Percentiles rank a stretch among this genome's conserved stretches.
These are phyloP conservation scores for Chlamydomonas sp. DNA, from an alignment of 139 green algal genomes.

Conservation along the genomic window DNA sequence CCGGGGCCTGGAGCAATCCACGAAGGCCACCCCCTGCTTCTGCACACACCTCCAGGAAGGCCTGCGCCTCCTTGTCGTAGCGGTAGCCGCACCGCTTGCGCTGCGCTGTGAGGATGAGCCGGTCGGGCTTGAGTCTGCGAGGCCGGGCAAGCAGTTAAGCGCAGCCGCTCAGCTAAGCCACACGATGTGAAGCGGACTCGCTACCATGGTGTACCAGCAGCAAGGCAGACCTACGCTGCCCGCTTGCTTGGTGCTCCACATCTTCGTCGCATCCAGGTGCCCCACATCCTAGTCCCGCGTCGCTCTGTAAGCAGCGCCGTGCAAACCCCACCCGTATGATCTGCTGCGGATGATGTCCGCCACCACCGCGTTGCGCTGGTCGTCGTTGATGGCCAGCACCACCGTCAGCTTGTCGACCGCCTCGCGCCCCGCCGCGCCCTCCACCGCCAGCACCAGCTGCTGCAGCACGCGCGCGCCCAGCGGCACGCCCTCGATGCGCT, in stretches of 20 bases:
- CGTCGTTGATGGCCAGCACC: conserved; percentile 49
- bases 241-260: background rate
- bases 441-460: conserved; percentile 46
- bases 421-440: conserved; percentile 35
- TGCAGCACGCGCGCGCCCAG: conserved; percentile 39
- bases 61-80: conserved; percentile 24
- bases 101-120: conserved; percentile 37
- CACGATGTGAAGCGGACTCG: background rate
- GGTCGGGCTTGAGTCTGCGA: conserved; percentile 32
- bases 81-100: conserved; percentile 42
- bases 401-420: conserved; percentile 36
- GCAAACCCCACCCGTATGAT: conserved; percentile 40
- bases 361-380: conserved; percentile 48
- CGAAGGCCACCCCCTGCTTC: background rate
- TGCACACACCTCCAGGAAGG: conserved; percentile 26
- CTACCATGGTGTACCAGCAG: background rate
- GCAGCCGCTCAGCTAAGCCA: background rate
- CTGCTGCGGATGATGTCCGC: conserved; percentile 30
- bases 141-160: background rate
- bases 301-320: background rate
- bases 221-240: no score
- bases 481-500: conserved; percentile 45
- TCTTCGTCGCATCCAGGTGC: background rate
- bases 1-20: no score
- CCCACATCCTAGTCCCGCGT: background rate